Conservation (phyloP, 2,329 filamentous ascomycete species). For the Ascochyta pisi region DNA sequence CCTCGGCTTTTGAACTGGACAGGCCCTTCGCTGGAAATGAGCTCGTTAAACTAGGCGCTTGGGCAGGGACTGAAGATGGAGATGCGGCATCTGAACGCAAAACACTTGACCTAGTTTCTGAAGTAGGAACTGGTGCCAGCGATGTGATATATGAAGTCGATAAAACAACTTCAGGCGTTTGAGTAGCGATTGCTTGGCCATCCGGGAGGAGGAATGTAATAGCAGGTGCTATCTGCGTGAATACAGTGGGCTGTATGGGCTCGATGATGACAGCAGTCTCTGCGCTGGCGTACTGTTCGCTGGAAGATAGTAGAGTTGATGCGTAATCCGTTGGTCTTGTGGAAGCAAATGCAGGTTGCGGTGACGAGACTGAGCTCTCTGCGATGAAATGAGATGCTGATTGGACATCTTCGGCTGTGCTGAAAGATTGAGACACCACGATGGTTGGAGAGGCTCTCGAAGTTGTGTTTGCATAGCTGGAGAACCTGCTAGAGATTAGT, state of each 20-base stretch:
- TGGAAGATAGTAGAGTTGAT: conserved; percentile 4
- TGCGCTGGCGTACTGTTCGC: conserved; percentile 29
- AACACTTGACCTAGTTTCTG: conserved; percentile 22
- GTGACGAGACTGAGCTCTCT: background rate
- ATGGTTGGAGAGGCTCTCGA: conserved; percentile 13
- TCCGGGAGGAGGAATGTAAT: conserved; percentile 44
- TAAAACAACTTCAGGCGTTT: conserved; percentile 35
- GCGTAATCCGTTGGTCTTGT: background rate
- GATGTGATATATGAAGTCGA: conserved; percentile 41
- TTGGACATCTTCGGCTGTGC: background rate
- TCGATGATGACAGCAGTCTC: conserved; percentile 45
- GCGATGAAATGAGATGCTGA: background rate
- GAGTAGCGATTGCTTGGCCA: conserved; percentile 42
- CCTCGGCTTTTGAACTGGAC: conserved; percentile 22
- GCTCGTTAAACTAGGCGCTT: conserved; percentile 3
- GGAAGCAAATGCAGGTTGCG: background rate
- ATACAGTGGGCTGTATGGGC: conserved; percentile 40
- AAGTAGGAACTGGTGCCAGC: conserved; percentile 24
- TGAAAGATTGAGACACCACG: conserved; percentile 1
- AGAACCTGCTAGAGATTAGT: conserved; percentile 24
- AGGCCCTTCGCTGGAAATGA: conserved; percentile 11
- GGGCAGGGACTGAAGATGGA: conserved; percentile 11
- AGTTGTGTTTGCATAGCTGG: conserved; percentile 38
- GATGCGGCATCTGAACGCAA: conserved; percentile 4
- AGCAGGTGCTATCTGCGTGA: conserved; percentile 34